A percentile compares a stretch with the other conserved stretches of the same genome.
These are phyloP conservation scores for Guadua angustifolia DNA, from an alignment of 176 grass and related monocot genomes.

Conservation along the genomic window DNA sequence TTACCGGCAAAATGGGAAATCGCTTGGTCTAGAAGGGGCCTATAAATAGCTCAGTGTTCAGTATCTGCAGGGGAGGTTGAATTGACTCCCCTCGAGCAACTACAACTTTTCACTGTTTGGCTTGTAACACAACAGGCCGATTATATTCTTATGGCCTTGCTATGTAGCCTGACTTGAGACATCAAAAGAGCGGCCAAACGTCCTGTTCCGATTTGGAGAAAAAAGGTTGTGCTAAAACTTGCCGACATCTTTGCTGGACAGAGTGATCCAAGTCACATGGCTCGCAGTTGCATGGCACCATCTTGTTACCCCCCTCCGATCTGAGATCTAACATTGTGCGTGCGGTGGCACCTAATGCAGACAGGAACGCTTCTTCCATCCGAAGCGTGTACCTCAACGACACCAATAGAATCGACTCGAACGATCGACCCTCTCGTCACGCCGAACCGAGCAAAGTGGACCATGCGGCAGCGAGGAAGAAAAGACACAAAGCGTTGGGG, in stretches of 20 bases:
- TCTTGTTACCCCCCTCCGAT: neutral
- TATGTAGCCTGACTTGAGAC: neutral
- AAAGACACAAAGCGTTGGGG: neutral
- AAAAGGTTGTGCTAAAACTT: neutral
- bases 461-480: neutral
- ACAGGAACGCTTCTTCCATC: conserved; percentile 13
- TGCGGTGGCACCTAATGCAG: conserved; percentile 26
- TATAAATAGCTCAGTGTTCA: no score
- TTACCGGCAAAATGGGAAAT: no score
- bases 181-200: neutral
- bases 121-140: no score
- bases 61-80: no score
- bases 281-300: neutral
- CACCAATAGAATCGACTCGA: neutral
- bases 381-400: neutral
- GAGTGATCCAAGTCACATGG: no score
- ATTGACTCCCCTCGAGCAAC: no score
- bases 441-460: conserved; percentile 32
- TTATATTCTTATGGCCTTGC: no score
- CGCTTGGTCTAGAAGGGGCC: no score
- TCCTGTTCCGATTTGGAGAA: neutral
- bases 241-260: neutral
- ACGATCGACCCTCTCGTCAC: neutral
- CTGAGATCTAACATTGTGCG: neutral
- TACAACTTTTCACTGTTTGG: no score